These are phyloP conservation scores for Pseudogymnoascus sp. DNA, from an alignment of 2,329 filamentous ascomycete species.

Conservation along the genomic window DNA sequence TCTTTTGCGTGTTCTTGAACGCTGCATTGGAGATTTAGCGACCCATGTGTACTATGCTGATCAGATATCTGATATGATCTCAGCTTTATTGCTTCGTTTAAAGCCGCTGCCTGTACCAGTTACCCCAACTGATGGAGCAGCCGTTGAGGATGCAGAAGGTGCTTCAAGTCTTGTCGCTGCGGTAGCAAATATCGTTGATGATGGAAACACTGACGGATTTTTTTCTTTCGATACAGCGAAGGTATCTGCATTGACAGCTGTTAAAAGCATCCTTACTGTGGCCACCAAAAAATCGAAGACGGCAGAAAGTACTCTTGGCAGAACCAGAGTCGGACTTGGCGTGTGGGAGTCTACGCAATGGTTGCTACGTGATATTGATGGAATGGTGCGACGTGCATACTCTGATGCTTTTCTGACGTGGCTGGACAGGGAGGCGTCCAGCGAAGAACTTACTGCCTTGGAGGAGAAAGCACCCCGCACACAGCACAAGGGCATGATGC, in stretches of 20 bases:
- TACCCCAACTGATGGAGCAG: conserved; percentile 34
- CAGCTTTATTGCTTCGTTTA: conserved; percentile 67
- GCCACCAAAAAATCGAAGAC: conserved; percentile 61
- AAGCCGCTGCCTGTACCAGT: conserved; percentile 51
- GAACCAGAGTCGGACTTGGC: conserved; percentile 67
- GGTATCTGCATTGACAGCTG: conserved; percentile 61
- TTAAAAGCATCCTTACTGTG: conserved; percentile 74
- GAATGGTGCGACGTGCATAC: conserved; percentile 74
- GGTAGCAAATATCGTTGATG: conserved; percentile 42
- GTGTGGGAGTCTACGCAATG: conserved; percentile 97
- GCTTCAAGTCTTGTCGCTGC: conserved; percentile 39
- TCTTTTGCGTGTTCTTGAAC: conserved; percentile 63
- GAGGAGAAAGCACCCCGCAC: conserved; percentile 38
- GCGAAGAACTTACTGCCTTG: conserved; percentile 52
- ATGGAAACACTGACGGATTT: conserved; percentile 45
- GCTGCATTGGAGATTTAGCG: conserved; percentile 81
- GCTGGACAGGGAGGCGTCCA: conserved; percentile 71
- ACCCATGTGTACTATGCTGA: conserved; percentile 96
- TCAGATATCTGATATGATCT: conserved; percentile 90
- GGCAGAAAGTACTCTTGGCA: conserved; percentile 54
- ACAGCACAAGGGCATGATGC: conserved; percentile 23
- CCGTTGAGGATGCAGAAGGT: conserved; percentile 35
- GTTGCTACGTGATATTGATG: conserved; percentile 73
- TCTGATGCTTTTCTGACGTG: conserved; percentile 75
- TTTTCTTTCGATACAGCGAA: conserved; percentile 57